Base-by-base conservation (phyloP, 495 filamentous ascomycete species). In the Aspergillus coremiiformis region DNA sequence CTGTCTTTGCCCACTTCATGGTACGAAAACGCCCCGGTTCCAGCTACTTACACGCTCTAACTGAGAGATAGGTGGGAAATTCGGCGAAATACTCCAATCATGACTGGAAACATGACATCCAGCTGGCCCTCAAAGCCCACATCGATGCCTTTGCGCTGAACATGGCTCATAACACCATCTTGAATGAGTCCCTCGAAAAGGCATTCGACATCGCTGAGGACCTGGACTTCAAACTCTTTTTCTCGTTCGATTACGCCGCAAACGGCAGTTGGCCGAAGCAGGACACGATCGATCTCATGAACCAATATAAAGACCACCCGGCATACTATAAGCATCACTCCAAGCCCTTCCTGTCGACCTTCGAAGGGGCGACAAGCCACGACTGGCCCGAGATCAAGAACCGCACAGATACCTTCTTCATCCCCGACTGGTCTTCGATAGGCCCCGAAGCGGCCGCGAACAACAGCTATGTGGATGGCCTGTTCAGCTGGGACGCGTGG, bases 101-200 rank as follows among this genome's bases (percentile, higher is more conserved):
- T 3, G 72, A 82, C 42, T 87, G 82, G 78, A 56, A 67, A 21
- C 65, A 66, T 9, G 83, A 89, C 45, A 81, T 89, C 32, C 58
- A 53, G 5, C 61, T 73, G 4, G 85, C 85, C 6, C 73, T 79
- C 51, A 71, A 72, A 5, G 74, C 78, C 0, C 73, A 78, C 24
- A 86, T 89, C 45, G 85, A 89, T 59, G 85, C 80, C 0, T 89
- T 89, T 58, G 84, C 80, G 0, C 59, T 88, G 14, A 87, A 89
- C 51, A 77, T 86, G 39, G 85, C 75, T 0, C 68, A 74, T 1
- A 66, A 53, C 1, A 78, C 83, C 0, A 74, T 65, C 58, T 77
- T 71, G 12, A 59, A 58, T 8, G 52, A 47, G 2, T 72, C 78
- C 50, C 53, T 83, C 1, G 42, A 65, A 0, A 51, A 73, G 0